These are phyloP conservation scores for Macrophomina pseudophaseolina DNA, from an alignment of 2,329 filamentous ascomycete species.

Conservation along the genomic window DNA sequence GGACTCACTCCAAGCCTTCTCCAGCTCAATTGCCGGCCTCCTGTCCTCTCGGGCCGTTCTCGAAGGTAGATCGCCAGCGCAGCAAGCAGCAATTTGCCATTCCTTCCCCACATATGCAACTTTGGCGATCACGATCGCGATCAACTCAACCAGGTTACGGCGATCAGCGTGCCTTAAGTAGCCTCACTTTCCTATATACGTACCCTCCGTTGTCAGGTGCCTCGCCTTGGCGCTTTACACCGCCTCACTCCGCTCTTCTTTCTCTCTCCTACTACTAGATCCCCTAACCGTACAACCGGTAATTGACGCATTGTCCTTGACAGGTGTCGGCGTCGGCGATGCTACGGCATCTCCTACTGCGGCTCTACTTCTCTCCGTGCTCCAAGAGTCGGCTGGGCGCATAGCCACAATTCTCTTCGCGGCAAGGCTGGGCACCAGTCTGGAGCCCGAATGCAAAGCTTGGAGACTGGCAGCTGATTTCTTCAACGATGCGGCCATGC, in stretches of 20 bases:
- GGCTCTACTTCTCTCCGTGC: slow-evolving; percentile 79
- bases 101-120: slow-evolving; percentile 20
- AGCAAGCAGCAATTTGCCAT: slow-evolving; percentile 5
- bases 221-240: neutral
- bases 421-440: slow-evolving; percentile 76
- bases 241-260: neutral
- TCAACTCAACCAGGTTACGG: neutral
- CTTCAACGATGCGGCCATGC: slow-evolving; percentile 84
- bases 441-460: slow-evolving; percentile 89
- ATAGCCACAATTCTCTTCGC: slow-evolving; percentile 87
- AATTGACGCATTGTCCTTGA: neutral
- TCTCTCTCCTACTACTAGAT: neutral
- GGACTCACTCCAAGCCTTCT: slow-evolving; percentile 85
- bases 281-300: neutral
- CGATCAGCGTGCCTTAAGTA: slow-evolving; percentile 10
- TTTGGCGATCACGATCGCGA: slow-evolving; percentile 19
- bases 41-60: slow-evolving; percentile 83
- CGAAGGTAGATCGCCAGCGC: slow-evolving; percentile 57
- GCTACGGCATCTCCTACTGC: slow-evolving; percentile 77
- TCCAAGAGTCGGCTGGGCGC: slow-evolving; percentile 81
- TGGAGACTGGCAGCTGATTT: slow-evolving; percentile 87
- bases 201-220: neutral
- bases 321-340: slow-evolving; percentile 82
- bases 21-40: slow-evolving; percentile 78
- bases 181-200: slow-evolving; percentile 1